Evolutionary conservation across 2,329 filamentous ascomycete species (phyloP).

Genomic region (Fusarium ambrosium): DNA sequence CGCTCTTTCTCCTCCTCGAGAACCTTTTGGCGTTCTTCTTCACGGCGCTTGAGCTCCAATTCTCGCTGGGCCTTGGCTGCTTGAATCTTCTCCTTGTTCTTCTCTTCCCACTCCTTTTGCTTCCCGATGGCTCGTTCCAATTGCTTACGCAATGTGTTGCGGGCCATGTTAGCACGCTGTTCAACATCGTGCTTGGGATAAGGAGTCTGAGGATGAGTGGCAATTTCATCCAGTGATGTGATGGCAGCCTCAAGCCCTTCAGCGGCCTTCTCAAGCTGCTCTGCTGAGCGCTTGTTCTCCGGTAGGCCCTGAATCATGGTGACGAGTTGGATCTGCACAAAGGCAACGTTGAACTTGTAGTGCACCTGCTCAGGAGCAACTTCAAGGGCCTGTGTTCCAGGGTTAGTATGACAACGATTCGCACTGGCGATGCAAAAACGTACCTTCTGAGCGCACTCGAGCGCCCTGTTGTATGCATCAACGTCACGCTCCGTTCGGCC

Average conservation of each 20-base stretch:
- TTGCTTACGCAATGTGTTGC: conserved; percentile 93
- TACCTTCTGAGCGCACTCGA: conserved; percentile 75
- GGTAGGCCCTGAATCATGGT: conserved; percentile 80
- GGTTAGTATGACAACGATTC: conserved; percentile 23
- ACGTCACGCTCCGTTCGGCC: conserved; percentile 74
- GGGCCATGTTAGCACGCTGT: conserved; percentile 96
- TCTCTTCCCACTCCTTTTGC: conserved; percentile 92
- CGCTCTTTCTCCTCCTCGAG: conserved; percentile 79
- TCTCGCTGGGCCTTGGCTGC: conserved; percentile 85
- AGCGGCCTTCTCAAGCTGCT: conserved; percentile 84
- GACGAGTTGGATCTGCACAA: conserved; percentile 95
- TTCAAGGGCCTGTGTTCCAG: conserved; percentile 72
- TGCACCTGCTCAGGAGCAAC: conserved; percentile 87
- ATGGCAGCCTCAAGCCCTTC: conserved; percentile 90
- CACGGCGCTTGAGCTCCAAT: conserved; percentile 81
- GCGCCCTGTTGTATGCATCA: conserved; percentile 68
- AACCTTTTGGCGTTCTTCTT: conserved; percentile 79
- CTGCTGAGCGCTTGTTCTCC: conserved; percentile 81
- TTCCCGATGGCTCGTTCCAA: conserved; percentile 86
- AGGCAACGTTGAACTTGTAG: conserved; percentile 97
- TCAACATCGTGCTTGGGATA: conserved; percentile 94
- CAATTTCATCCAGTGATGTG: conserved; percentile 75
- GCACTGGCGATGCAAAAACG: conserved; percentile 31
- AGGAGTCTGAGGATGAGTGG: conserved; percentile 76
- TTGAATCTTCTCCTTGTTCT: conserved; percentile 89